Evolutionary conservation across 2,329 filamentous ascomycete species (phyloP), one percentile per base, ranked within the genome.

Genomic region (Pseudopithomyces chartarum): DNA sequence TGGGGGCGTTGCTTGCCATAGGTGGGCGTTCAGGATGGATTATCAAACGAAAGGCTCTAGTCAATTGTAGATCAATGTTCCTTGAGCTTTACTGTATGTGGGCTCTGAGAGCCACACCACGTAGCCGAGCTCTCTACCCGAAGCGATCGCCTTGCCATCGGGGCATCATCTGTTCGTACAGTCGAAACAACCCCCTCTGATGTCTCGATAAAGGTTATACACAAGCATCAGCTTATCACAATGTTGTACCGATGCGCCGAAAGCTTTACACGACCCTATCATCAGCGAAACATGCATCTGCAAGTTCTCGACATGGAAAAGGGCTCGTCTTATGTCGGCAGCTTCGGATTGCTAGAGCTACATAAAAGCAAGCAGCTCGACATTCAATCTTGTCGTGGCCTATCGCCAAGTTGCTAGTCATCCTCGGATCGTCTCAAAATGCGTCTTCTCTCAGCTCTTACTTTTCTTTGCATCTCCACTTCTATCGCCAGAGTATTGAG

Each of bases 391-490:
- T 20, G 15, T 20, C 43, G 6, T 19, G 23, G 40, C 36, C 22
- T 32, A 40, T 34, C 36, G 32, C 26, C 26, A 50, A 20, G 10
- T 23, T 22, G 11, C 19, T 50, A n/a, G 26, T 22, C n/a, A 42
- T 8, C 32, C 29, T 34, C 22, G 22, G 34, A 42, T 32, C 20
- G 13, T 22, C 39, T 38, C 58, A 69, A 55, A 15, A 75, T 73
- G 73, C 67, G 66, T 55, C 47, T 63, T 34, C 58, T 53, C 38
- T 43, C 55, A 10, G 17, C 64, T 38, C 3, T 60, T 54, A 32
- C 42, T 12, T 33, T 67, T 23, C 19, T 61, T 13, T 48, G 47
- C 34, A 42, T 56, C 17, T 54, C 60, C 1, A 42, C 68, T 38
- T 57, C 47, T 29, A 19, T 58, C n/a, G 65, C 64, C 26, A 56